Evolutionary conservation across 2,329 filamentous ascomycete species (phyloP).

Genomic region (Botryotinia globosa): DNA sequence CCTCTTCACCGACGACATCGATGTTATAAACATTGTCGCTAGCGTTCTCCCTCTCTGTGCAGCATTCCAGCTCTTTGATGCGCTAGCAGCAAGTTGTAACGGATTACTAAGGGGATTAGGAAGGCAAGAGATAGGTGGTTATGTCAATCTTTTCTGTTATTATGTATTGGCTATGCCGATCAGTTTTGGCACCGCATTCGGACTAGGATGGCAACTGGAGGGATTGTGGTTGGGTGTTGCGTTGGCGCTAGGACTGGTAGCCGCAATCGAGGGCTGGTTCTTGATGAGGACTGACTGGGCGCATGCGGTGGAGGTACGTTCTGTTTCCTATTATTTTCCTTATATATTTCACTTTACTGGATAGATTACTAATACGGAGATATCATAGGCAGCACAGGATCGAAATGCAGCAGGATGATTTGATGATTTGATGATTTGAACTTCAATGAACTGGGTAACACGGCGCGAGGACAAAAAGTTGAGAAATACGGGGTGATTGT

Average conservation of each 20-base stretch:
- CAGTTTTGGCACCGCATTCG: slow-evolving; percentile 75
- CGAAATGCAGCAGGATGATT: slow-evolving; percentile 49
- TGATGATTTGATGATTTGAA: slow-evolving; percentile 23
- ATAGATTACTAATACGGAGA: neutral
- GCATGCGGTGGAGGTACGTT: slow-evolving; percentile 49
- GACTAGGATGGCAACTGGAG: slow-evolving; percentile 69
- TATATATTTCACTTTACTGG: neutral
- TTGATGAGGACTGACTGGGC: slow-evolving; percentile 55
- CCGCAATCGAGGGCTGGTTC: slow-evolving; percentile 54
- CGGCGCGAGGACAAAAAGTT: neutral
- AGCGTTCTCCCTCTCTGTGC: slow-evolving; percentile 75
- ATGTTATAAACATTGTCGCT: slow-evolving; percentile 67
- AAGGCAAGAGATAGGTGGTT: slow-evolving; percentile 84
- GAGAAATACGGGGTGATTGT: neutral
- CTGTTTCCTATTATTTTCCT: neutral
- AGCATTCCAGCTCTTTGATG: slow-evolving; percentile 87
- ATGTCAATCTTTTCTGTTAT: slow-evolving; percentile 81
- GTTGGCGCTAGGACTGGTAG: slow-evolving; percentile 55
- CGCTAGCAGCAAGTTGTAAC: slow-evolving; percentile 73
- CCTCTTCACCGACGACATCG: slow-evolving; percentile 72
- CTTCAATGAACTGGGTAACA: neutral
- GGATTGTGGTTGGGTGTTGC: slow-evolving; percentile 82
- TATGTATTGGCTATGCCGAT: slow-evolving; percentile 84
- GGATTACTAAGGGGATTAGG: slow-evolving; percentile 85
- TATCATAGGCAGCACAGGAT: slow-evolving; percentile 47